Conservation (phyloP, 257 asterid species). For the Solanum infundibuliforme region DNA sequence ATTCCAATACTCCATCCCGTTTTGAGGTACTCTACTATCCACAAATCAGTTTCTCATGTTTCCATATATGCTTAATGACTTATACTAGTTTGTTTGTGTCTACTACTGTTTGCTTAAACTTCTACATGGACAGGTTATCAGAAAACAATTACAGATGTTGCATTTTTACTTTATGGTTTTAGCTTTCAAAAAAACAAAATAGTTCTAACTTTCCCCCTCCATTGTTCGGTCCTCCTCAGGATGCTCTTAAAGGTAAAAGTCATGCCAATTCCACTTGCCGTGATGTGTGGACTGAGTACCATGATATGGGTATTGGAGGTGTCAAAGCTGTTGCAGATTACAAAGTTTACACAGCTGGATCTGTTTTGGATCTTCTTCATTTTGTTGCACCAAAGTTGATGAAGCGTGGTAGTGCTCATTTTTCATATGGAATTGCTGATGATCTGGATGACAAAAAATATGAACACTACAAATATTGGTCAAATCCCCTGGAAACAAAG, state of each 20-base stretch:
- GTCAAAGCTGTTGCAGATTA: slow-evolving; percentile 56
- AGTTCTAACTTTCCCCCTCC: background rate
- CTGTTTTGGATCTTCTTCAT: slow-evolving; percentile 50
- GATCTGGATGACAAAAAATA: slow-evolving; percentile 51
- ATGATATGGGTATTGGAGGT: slow-evolving; percentile 62
- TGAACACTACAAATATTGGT: slow-evolving; percentile 74
- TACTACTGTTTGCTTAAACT: background rate
- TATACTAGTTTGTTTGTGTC: background rate
- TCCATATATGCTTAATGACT: background rate
- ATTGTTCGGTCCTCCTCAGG: slow-evolving; percentile 25
- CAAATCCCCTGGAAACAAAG: slow-evolving; percentile 86
- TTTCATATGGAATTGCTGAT: slow-evolving; percentile 70
- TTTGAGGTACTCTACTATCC: background rate
- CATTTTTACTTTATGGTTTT: background rate
- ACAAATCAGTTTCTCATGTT: background rate
- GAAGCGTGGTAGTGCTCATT: slow-evolving; percentile 76
- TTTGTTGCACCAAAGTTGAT: slow-evolving; percentile 88
- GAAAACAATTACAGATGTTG: background rate
- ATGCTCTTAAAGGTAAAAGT: slow-evolving; percentile 49
- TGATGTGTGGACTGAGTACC: slow-evolving; percentile 76
- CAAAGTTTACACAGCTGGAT: slow-evolving; percentile 49
- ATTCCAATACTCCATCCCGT: background rate
- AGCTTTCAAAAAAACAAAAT: background rate
- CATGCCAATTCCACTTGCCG: slow-evolving; percentile 49
- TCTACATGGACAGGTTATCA: background rate